Evolutionary conservation across 179 eudicot genomes (phyloP), one percentile per base, ranked within the genome.

Genomic region (Beta macrorhiza): DNA sequence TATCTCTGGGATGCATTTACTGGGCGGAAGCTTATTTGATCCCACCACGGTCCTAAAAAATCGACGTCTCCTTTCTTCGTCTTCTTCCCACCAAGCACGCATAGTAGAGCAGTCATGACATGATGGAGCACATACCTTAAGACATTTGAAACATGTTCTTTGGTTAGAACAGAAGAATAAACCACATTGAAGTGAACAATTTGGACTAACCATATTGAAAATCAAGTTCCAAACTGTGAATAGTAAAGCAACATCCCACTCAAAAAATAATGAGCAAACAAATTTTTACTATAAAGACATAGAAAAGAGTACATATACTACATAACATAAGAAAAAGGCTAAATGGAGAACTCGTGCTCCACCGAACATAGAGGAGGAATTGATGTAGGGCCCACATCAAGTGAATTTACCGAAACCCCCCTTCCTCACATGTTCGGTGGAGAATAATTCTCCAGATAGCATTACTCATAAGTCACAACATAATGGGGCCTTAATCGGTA

Each of bases 61-160:
- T 58, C 88, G 83, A 19, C 89, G 85, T 82, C 98, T 88, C 83
- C 99, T 90, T 67, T 90, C 97, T 87, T 96, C 99, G 69, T 94
- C 99, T 90, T 96, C 99, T 86, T 96, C 99, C 99, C 99, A 96
- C 98, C 99, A 96, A 67, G 99, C 98, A 73, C 98, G 97, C 71
- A 96, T 84, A 76, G 99, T 96, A 42, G 99, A 92, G 84, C 97
- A 91, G 81, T 96, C 99, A 70, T 96, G 99, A 85, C 98, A 94
- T 65, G 99, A 96, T 73, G 99, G 99, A 88, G 99, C 99, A 89
- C 98, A 94, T 65, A 96, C 99, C 99, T 95, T 77, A 25, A 25
- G 42, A 65, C 67, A 75, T 56, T 72, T 51, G 4, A 74, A 69
- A 57, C 57, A 67, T 17, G 10, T 56, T 67, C 16, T 2, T 13